Percentiles rank a stretch among this genome's conserved stretches.
Conservation (phyloP, 129 eudicot genomes). For the Mikania micrantha region DNA sequence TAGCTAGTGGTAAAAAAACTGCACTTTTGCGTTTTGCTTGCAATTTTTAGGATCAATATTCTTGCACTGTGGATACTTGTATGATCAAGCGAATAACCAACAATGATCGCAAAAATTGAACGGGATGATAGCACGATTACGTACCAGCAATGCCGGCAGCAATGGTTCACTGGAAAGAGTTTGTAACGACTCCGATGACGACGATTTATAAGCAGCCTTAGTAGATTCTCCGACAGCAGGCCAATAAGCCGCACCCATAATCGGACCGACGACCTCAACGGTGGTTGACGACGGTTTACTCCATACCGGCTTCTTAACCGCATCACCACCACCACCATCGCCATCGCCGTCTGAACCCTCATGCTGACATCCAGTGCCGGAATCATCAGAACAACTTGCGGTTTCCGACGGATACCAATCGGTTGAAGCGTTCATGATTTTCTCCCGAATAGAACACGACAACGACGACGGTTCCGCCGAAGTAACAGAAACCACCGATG, state of each 20-base stretch:
- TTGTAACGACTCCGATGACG: slow-evolving; percentile 43
- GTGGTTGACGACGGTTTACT: slow-evolving; percentile 47
- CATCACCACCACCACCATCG: slow-evolving; percentile 20
- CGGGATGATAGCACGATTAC: slow-evolving; percentile 12
- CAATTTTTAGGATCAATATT: too few relatives aligned
- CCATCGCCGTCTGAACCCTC: slow-evolving; percentile 12
- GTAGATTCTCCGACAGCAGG: slow-evolving; percentile 72
- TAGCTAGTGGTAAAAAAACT: too few relatives aligned
- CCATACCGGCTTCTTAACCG: slow-evolving; percentile 63
- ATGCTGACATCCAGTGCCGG: background rate
- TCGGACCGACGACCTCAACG: slow-evolving; percentile 38
- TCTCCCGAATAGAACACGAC: slow-evolving; percentile 17
- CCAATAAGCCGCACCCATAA: slow-evolving; percentile 75
- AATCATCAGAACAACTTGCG: background rate
- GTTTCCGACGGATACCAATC: slow-evolving; percentile 11
- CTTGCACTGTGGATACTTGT: background rate
- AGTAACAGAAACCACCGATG: slow-evolving; percentile 21
- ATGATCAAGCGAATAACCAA: background rate
- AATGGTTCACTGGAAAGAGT: slow-evolving; percentile 38
- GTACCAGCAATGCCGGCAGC: slow-evolving; percentile 23
- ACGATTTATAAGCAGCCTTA: slow-evolving; percentile 42
- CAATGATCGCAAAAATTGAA: background rate
- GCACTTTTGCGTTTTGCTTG: too few relatives aligned
- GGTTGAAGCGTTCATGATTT: slow-evolving; percentile 13
- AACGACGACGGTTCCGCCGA: slow-evolving; percentile 4